A percentile compares a stretch with the other conserved stretches of the same genome.
Evolutionary conservation across 2,329 filamentous ascomycete species (phyloP).

Genomic region (Huntiella abstrusa): DNA sequence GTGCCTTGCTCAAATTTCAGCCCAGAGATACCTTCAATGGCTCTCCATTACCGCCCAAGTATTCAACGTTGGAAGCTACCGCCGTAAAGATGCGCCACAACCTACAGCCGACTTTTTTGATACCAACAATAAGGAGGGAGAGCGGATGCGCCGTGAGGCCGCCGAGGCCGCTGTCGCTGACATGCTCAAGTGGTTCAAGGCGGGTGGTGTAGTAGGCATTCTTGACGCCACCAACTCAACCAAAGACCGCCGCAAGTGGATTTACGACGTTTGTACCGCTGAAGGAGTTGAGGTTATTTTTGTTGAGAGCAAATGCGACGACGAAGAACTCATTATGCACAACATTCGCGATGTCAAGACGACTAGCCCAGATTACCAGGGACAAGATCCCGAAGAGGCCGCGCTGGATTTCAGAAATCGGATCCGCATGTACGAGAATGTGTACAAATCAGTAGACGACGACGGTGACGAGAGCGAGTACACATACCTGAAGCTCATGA

Average conservation of each 20-base stretch:
- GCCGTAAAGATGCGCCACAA: conserved; percentile 73
- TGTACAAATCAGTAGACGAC: conserved; percentile 83
- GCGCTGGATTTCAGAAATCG: conserved; percentile 83
- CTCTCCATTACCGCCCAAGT: conserved; percentile 83
- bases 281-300: conserved; percentile 81
- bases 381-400: conserved; percentile 81
- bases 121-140: conserved; percentile 71
- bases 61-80: conserved; percentile 96
- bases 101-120: conserved; percentile 93
- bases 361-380: conserved; percentile 82
- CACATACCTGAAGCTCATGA: conserved; percentile 94
- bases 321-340: conserved; percentile 90
- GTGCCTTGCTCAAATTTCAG: conserved; percentile 23
- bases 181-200: conserved; percentile 83
- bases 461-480: conserved; percentile 61
- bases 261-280: conserved; percentile 56
- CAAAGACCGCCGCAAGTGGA: conserved; percentile 76
- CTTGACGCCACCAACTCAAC: conserved; percentile 95
- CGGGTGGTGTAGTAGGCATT: conserved; percentile 70
- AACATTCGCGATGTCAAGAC: conserved; percentile 97
- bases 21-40: conserved; percentile 89
- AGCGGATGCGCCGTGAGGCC: conserved; percentile 69
- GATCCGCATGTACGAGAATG: conserved; percentile 93
- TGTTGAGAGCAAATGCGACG: conserved; percentile 92
- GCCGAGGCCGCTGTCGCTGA: conserved; percentile 83